phyloP scores from a whole-genome alignment of 306 rosid species.

The Betula pendula region DNA sequence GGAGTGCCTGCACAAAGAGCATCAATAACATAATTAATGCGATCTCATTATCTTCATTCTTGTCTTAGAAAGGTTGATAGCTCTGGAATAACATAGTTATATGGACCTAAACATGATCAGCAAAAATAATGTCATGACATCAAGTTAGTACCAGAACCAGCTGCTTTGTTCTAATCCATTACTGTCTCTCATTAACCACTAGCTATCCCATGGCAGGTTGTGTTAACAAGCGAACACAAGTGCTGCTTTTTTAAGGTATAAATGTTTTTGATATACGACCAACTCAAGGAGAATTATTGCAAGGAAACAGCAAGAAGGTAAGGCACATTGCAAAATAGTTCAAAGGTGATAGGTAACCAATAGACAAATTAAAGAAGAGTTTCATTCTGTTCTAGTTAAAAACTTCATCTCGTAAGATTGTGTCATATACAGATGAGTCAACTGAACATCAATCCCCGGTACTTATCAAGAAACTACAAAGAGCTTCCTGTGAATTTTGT shows the following conservation, averaged over 20 bases:
- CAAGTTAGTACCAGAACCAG: not conserved
- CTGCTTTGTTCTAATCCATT: not conserved
- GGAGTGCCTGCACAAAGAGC: slow-evolving; percentile 77
- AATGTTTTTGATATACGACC: not conserved
- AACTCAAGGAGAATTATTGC: not conserved
- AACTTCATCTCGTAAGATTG: not conserved
- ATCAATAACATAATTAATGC: slow-evolving; percentile 17
- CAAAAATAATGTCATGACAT: not conserved
- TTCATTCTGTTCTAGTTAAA: not conserved
- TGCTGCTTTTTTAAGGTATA: not conserved
- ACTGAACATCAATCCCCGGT: not conserved
- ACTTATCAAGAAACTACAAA: not conserved
- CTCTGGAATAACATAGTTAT: not conserved
- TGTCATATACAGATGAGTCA: not conserved
- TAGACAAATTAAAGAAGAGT: not conserved
- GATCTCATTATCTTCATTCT: not conserved
- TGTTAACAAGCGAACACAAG: not conserved
- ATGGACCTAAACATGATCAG: not conserved
- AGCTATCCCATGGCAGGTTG: not conserved
- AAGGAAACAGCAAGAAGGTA: not conserved
- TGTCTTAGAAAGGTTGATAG: not conserved
- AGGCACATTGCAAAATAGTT: no score
- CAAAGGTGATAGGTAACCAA: no score
- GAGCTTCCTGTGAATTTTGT: not conserved
- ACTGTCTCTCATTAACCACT: not conserved